Base-by-base conservation (phyloP, 1,284 basidiomycete genomes). In the Hypsizygus ulmarius region DNA sequence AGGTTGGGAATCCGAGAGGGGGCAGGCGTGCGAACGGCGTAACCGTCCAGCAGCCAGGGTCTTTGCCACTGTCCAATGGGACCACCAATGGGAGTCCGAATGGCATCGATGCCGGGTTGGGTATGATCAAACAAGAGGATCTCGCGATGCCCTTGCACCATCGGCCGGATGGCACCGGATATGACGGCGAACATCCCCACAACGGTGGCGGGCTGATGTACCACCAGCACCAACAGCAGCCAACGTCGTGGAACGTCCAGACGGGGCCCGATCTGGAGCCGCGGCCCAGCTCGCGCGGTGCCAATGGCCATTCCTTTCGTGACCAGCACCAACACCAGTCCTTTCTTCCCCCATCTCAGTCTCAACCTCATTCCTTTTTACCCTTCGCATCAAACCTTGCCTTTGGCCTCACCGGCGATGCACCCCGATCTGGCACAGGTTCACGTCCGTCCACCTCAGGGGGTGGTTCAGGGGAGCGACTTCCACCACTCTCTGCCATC, bases 401-500 rank as follows among this genome's bases (percentile, higher is more conserved):
- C 68, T 69, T 59, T 54, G 40, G 58, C 51, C 49, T 63, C 51
- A 40, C 57, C 47, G 45, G 47, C 50, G 62, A 59, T 57, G 34
- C 27, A 14, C 33, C 40, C 10, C 40, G 59, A 25, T 25, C 21
- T 49, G 51, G 64, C 71, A 64, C 74, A 68, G 61, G 58, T 41
- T 45, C 64, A 27, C 59, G 65, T 73, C 72, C 63, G 68, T 68
- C 64, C 73, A 80, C 86, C 21, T 32, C 38, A 11, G 40, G 40
- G 3, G 37, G 41, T 12, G 53, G 51, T 5, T 57, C 55, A 8
- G 41, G 40, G 12, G 53, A 55, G 27, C 70, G 65, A 72, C 82
- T 87, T 74, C 84, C 84, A 52, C 83, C 84, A 40, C 79, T 87
- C 77, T 63, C 79, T 71, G 73, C 81, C 69, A 77, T 87, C 79